phyloP scores from a whole-genome alignment of 495 filamentous ascomycete species.

The Cladorrhinum samala region DNA sequence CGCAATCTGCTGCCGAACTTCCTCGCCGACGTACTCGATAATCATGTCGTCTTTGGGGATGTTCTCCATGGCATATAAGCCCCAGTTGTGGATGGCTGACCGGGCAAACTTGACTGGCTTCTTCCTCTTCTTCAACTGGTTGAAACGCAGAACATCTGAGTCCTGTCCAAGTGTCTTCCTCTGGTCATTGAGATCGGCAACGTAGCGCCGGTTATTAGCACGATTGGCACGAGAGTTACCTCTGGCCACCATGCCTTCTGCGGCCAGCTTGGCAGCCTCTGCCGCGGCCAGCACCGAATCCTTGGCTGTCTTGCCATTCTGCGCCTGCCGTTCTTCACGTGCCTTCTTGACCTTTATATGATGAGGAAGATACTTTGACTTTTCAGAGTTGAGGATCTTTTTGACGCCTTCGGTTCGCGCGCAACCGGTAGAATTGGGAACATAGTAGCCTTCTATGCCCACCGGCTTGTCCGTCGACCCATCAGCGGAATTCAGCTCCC shows the following conservation, averaged over 20 bases:
- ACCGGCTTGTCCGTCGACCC: slow-evolving; percentile 37
- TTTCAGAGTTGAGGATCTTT: slow-evolving; percentile 92
- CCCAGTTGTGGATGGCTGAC: slow-evolving; percentile 98
- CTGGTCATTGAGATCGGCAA: slow-evolving; percentile 90
- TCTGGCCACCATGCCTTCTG: slow-evolving; percentile 72
- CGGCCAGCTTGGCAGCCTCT: slow-evolving; percentile 67
- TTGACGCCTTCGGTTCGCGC: slow-evolving; percentile 89
- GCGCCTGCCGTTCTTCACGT: slow-evolving; percentile 78
- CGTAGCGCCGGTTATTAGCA: slow-evolving; percentile 87
- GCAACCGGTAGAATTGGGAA: slow-evolving; percentile 74
- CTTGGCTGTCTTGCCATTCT: slow-evolving; percentile 64
- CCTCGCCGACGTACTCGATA: slow-evolving; percentile 98
- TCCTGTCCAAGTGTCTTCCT: slow-evolving; percentile 82
- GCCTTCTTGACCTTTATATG: slow-evolving; percentile 90
- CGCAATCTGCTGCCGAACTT: slow-evolving; percentile 90
- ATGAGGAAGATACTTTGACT: slow-evolving; percentile 96
- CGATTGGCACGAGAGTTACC: slow-evolving; percentile 79
- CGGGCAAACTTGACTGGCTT: slow-evolving; percentile 97
- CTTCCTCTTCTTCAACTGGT: slow-evolving; percentile 98
- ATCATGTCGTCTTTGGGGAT: slow-evolving; percentile 99
- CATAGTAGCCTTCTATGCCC: slow-evolving; percentile 82
- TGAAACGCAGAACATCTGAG: slow-evolving; percentile 88
- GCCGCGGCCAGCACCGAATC: slow-evolving; percentile 57
- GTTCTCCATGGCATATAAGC: slow-evolving; percentile 93
- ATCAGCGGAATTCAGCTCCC: slow-evolving; percentile 61